Base-by-base conservation (phyloP, 179 eudicot genomes). In the Spinacia oleracea region DNA sequence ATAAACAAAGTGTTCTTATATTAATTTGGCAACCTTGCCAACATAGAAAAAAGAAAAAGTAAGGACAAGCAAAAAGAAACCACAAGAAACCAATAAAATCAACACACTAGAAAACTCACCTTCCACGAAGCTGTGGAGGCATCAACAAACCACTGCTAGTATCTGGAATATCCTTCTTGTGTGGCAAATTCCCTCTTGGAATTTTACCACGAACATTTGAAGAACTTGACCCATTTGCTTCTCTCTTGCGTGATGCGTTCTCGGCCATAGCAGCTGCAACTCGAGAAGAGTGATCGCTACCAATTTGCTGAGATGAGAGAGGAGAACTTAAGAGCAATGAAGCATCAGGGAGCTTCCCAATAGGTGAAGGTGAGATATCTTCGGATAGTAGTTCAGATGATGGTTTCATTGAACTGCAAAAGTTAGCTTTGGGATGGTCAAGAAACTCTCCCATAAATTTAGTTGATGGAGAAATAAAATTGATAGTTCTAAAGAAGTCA, bases 41-140 rank as follows among this genome's bases (percentile, higher is more conserved):
- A 46, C 29, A 45, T 46, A 63, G 43, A 51, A 43, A n/a, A 67
- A 46, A 2, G 9, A 18, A 25, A 7, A 7, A 20, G 35, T 59
- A 34, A 53, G 40, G n/a, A 31, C 48, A 21, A 16, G 21, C 65
- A 43, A 65, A 32, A 56, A 65, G 42, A 56, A 38, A 59, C 43
- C n/a, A 29, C 32, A 25, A 55, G 35, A 23, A 60, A 51, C 7
- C 11, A 3, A 75, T 66, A 73, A 71, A 75, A 76, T 62, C 25
- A 64, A 63, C 11, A 71, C 50, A 76, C 25, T 9, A 31, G 32
- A 23, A 58, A 73, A 73, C 89, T 79, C 58, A 91, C 98, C 94
- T 91, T 85, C 98, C 98, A 23, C 83, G 81, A 73, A 94, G 93
- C 78, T 94, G 98, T 31, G 98, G 98, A 40, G 98, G 98, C 76